Conservation (phyloP, 257 asterid species). For the Dorcoceras hygrometricum region DNA sequence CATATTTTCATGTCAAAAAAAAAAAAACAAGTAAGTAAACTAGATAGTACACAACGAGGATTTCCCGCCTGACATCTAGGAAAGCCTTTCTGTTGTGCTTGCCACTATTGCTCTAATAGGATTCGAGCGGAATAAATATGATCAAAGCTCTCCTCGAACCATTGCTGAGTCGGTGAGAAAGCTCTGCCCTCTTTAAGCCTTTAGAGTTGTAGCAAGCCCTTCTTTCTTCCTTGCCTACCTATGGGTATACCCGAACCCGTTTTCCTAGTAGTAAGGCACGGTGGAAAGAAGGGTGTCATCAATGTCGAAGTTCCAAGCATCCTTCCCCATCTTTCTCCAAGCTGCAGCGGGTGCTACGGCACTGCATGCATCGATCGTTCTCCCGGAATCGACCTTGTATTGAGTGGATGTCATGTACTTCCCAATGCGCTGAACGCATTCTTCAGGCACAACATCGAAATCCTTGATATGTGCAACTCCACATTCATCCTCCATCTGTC, state of each 20-base stretch:
- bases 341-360: constrained; percentile 43
- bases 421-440: constrained; percentile 50
- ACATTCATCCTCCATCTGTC: constrained; percentile 83
- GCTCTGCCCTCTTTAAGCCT: too few species aligned
- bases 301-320: constrained; percentile 71
- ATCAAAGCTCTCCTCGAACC: too few species aligned
- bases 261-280: constrained; percentile 66
- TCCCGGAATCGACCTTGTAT: constrained; percentile 61
- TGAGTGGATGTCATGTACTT: constrained; percentile 78
- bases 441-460: constrained; percentile 62
- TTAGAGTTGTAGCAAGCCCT: too few species aligned
- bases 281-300: constrained; percentile 80
- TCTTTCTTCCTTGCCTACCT: too few species aligned
- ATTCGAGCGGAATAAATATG: too few species aligned
- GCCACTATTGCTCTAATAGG: too few species aligned
- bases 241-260: constrained; percentile 56
- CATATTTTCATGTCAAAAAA: too few species aligned
- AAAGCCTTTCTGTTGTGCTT: too few species aligned
- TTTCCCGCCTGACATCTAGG: too few species aligned
- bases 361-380: constrained; percentile 50
- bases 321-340: constrained; percentile 53
- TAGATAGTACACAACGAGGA: too few species aligned
- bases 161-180: too few species aligned
- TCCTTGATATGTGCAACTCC: constrained; percentile 55
- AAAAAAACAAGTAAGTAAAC: too few species aligned